Conservation (phyloP, 1,139 yeast genomes). For the Candida sp. region DNA sequence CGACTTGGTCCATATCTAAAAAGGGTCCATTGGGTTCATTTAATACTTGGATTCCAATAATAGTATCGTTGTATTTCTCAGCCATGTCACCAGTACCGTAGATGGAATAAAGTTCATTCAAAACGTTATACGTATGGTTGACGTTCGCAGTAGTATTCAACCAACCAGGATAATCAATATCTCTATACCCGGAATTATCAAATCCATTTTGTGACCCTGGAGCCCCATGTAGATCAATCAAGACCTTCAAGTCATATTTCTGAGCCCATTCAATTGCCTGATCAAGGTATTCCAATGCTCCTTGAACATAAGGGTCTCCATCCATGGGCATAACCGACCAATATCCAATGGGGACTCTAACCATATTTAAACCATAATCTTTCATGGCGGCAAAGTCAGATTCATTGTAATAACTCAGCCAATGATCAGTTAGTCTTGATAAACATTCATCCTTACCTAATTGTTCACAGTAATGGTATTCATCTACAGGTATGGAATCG, state of each 20-base stretch:
- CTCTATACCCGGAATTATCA: conserved; percentile 61
- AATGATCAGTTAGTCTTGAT: conserved; percentile 44
- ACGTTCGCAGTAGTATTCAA: conserved; percentile 38
- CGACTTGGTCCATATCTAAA: conserved; percentile 33
- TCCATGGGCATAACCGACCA: conserved; percentile 56
- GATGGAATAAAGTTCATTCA: conserved; percentile 39
- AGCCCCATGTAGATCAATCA: conserved; percentile 65
- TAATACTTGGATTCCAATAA: conserved; percentile 60
- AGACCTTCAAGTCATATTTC: conserved; percentile 46
- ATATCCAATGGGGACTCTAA: conserved; percentile 64
- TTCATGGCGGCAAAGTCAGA: conserved; percentile 48
- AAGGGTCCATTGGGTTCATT: conserved; percentile 60
- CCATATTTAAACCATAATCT: conserved; percentile 53
- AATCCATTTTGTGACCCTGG: conserved; percentile 75
- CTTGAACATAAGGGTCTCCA: conserved; percentile 57
- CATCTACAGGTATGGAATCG: conserved; percentile 50
- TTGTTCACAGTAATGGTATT: conserved; percentile 47
- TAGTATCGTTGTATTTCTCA: conserved; percentile 39
- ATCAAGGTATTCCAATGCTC: conserved; percentile 52
- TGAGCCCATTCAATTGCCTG: conserved; percentile 55
- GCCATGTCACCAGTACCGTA: conserved; percentile 36
- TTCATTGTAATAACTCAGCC: conserved; percentile 54
- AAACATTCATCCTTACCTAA: conserved; percentile 46
- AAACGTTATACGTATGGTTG: conserved; percentile 39
- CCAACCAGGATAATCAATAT: conserved; percentile 48